Percentiles rank a stretch among this genome's conserved stretches.
Evolutionary conservation across 2,329 filamentous ascomycete genomes (phyloP).

Genomic region (Aspergillus calidoustus): DNA sequence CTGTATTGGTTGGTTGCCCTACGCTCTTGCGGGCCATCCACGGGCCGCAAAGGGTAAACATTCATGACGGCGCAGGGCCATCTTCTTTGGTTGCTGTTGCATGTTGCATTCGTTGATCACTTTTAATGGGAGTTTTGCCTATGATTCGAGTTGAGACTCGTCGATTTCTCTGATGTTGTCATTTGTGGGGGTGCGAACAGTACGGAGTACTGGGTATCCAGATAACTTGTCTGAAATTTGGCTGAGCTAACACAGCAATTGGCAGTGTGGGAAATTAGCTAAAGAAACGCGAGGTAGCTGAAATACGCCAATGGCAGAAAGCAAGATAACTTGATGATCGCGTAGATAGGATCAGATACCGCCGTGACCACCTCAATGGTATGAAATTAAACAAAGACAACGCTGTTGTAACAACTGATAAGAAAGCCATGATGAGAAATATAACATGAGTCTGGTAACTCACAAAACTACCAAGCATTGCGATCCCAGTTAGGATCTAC

Average conservation of each 20-base stretch:
- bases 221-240: not conserved
- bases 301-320: constrained; percentile 2
- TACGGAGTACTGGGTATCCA: not conserved
- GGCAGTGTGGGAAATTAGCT: not conserved
- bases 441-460: constrained; percentile 7
- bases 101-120: not conserved
- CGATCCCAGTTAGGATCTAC: constrained; percentile 74
- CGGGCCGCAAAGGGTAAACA: not conserved
- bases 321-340: constrained; percentile 1
- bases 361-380: constrained; percentile 5
- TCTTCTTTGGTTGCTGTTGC: not conserved
- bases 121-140: not conserved
- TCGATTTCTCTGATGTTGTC: not conserved
- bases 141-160: not conserved
- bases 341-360: constrained; percentile 4
- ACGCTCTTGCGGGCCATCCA: not conserved
- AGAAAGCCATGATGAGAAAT: constrained; percentile 3
- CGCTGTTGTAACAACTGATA: constrained; percentile 5
- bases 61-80: not conserved
- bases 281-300: not conserved
- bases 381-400: constrained; percentile 10
- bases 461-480: constrained; percentile 71
- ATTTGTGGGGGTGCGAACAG: not conserved
- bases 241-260: not conserved
- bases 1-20: not conserved